phyloP scores from a whole-genome alignment of 2,329 filamentous ascomycete genomes.

The Hypoxylon sp. region DNA sequence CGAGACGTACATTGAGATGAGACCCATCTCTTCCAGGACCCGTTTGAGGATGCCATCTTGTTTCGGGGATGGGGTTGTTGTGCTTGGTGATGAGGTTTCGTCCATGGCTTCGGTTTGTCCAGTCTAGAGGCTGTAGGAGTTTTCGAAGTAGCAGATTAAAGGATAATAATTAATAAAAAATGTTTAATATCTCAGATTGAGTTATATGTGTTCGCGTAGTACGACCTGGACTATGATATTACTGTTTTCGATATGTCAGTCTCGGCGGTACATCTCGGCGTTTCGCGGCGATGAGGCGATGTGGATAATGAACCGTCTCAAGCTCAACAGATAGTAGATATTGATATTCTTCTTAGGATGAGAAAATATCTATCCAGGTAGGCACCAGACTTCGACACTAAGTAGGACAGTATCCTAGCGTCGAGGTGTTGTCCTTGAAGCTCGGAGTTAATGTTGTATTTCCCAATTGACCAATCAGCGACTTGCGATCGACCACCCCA shows the following conservation, averaged over 20 bases:
- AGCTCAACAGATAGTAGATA: not conserved
- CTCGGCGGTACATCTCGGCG: not conserved
- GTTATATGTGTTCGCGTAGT: not conserved
- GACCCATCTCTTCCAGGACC: conserved; percentile 59
- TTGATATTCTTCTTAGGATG: not conserved
- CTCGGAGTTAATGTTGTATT: conserved; percentile 19
- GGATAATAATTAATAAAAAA: not conserved
- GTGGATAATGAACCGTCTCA: not conserved
- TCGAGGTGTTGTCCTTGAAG: conserved; percentile 3
- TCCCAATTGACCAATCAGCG: conserved; percentile 11
- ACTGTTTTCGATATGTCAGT: not conserved
- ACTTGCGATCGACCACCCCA: not conserved
- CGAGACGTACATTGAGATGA: conserved; percentile 60
- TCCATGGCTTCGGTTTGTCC: conserved; percentile 16
- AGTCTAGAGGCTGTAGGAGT: not conserved
- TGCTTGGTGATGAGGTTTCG: not conserved
- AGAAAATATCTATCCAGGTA: not conserved
- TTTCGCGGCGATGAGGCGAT: not conserved
- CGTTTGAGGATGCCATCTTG: conserved; percentile 32
- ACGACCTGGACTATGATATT: not conserved
- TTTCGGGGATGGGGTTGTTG: not conserved
- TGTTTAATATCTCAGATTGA: not conserved
- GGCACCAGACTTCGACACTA: not conserved
- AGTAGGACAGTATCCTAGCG: conserved; percentile 2
- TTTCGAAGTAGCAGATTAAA: not conserved